Evolutionary conservation across 352 stramenopile genomes (phyloP).

Genomic region (Phytopythium sindhum): DNA sequence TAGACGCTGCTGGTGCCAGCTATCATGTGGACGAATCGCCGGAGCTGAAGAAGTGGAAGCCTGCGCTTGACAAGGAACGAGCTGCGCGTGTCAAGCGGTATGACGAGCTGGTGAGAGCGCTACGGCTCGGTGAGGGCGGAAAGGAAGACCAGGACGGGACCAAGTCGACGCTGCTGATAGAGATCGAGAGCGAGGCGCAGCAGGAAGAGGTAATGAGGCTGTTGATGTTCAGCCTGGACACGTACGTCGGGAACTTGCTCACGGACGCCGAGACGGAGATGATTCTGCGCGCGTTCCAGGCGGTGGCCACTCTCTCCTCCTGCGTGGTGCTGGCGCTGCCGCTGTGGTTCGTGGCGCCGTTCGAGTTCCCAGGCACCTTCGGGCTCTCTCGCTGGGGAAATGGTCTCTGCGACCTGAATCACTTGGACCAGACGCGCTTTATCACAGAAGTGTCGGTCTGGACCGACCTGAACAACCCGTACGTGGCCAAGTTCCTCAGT

Average conservation of each 20-base stretch:
- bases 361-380: background rate
- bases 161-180: background rate
- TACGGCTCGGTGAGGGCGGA: background rate
- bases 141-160: slow-evolving; percentile 6
- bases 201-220: background rate
- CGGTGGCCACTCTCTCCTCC: background rate
- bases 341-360: background rate
- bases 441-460: slow-evolving; percentile 5
- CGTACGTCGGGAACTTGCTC: background rate
- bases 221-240: background rate
- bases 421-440: background rate
- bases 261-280: background rate
- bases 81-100: background rate
- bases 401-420: background rate
- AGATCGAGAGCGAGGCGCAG: background rate
- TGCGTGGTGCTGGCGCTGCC: background rate
- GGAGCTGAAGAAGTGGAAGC: background rate
- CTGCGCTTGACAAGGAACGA: background rate
- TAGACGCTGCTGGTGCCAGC: background rate
- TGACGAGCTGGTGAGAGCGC: background rate
- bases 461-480: slow-evolving; percentile 23
- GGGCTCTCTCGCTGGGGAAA: background rate
- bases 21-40: background rate
- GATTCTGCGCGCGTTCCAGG: background rate
- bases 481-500: slow-evolving; percentile 25